Evolutionary conservation across 345 rosid genomes (phyloP), one percentile per base, ranked within the genome.

Genomic region (Schrenkiella parvula): DNA sequence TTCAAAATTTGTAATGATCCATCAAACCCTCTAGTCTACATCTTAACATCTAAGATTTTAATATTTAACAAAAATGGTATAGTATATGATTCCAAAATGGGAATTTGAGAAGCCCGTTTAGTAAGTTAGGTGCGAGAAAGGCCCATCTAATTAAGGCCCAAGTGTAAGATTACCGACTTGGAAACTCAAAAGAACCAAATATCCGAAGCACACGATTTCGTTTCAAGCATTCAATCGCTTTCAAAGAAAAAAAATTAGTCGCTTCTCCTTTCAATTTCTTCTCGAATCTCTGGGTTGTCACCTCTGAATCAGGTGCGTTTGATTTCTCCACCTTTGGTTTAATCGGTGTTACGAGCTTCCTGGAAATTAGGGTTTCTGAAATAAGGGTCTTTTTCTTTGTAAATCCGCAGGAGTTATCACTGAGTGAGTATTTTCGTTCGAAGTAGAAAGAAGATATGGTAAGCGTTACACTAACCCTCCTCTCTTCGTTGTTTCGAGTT

Each of bases 381-480:
- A 2, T 11, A 9, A 55, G 7, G 2, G 4, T 10, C 15, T 35
- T 17, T 25, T 19, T 12, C 4, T 8, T 18, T 47, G 18, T 28
- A 6, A 10, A 26, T 39, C 2, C 61, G 50, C 38, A 53, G 71
- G 51, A 26, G 22, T 2, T 23, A 51, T 23, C 39, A 53, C 29
- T 23, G 32, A 43, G 55, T 11, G 28, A n/a, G n/a, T 11, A 28
- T 55, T 17, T 8, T 17, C 35, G 54, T 31, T 53, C 46, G 2
- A 23, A 28, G 70, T 63, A 12, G 63, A 52, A 72, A n/a, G n/a
- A 52, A 72, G 21, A 62, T n/a, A 63, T 63, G 76, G 76, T 72
- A 63, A 63, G 55, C 54, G 44, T 15, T 58, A 60, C 51, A 3
- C 2, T 8, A 32, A 32, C 39, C 29, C 15, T 60, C 9, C 2